Base-by-base conservation (phyloP, 495 filamentous ascomycete genomes). In the Podospora pseudopauciseta region DNA sequence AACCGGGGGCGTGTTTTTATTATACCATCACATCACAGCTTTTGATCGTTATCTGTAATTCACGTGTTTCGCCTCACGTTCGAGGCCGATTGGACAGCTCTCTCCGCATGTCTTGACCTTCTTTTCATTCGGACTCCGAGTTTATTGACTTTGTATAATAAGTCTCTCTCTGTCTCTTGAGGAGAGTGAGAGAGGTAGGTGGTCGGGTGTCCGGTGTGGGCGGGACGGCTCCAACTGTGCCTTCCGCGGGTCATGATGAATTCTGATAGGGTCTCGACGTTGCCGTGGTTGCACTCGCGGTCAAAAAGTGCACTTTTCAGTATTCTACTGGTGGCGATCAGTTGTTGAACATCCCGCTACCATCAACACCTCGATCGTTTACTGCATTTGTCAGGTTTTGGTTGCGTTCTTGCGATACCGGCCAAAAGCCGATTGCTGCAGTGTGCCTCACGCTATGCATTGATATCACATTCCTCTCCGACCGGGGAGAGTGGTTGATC, bases 381-480 rank as follows among this genome's bases (percentile, higher is more conserved):
- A 60, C 23, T 23, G 23, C 20, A 60, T 26, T 26, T 15, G 13
- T 15, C 3, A 28, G 58, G 13, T 20, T 5, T 5, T 32, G 26
- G 20, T 4, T 26, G 4, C 27, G 15, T 5, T 11, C 3, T 18
- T 61, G 68, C 68, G 65, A 64, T n/a, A 64, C 60, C 55, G 68
- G 59, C 64, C 18, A 11, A 27, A 49, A 44, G 30, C 44, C 30
- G 44, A 63, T n/a, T 63, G 64, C 59, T n/a, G 53, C 23, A 61
- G 63, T 58, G 63, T 61, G 56, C 61, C 28, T 27, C 15, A 1
- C 30, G 27, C 32, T 18, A 39, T 63, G 64, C 68, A 65, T 67
- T 63, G 69, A 66, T 71, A 71, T 71, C 69, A 71, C 69, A 71
- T 63, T 63, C 28, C 34, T 63, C 66, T 60, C 60, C 32, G 65